Conservation (phyloP, 2,329 filamentous ascomycete species). For the Colletotrichum gloeosporioides region DNA sequence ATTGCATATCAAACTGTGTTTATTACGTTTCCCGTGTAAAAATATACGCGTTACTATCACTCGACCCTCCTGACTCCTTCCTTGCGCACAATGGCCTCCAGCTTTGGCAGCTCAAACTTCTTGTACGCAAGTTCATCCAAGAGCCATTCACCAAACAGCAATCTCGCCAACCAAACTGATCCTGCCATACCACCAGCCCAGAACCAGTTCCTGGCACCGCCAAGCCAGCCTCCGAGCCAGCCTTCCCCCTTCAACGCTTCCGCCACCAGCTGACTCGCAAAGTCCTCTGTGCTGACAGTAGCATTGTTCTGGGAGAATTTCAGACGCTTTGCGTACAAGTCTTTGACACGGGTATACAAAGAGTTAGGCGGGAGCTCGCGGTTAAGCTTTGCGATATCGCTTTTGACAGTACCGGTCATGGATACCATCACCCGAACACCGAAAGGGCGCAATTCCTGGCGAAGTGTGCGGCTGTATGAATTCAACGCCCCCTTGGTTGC, state of each 20-base stretch:
- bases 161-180: constrained; percentile 31
- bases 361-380: constrained; percentile 49
- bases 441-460: constrained; percentile 58
- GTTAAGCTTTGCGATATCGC: constrained; percentile 51
- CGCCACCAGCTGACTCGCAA: constrained; percentile 46
- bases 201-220: constrained; percentile 37
- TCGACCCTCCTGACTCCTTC: constrained; percentile 5
- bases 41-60: neutral
- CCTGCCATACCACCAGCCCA: constrained; percentile 38
- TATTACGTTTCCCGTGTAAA: neutral
- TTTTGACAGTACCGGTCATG: constrained; percentile 58
- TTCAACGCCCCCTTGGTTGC: constrained; percentile 61
- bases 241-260: constrained; percentile 46
- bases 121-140: constrained; percentile 33
- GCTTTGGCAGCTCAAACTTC: constrained; percentile 45
- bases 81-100: constrained; percentile 16
- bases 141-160: constrained; percentile 32
- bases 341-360: constrained; percentile 50
- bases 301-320: constrained; percentile 53
- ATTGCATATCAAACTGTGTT: neutral
- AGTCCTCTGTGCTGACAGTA: constrained; percentile 49
- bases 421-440: constrained; percentile 62
- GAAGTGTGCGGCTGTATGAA: constrained; percentile 57
- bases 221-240: constrained; percentile 36
- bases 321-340: constrained; percentile 51